A percentile compares a stretch with the other conserved stretches of the same genome.
Evolutionary conservation across 306 rosid genomes (phyloP).

Genomic region (Glycine tomentella): DNA sequence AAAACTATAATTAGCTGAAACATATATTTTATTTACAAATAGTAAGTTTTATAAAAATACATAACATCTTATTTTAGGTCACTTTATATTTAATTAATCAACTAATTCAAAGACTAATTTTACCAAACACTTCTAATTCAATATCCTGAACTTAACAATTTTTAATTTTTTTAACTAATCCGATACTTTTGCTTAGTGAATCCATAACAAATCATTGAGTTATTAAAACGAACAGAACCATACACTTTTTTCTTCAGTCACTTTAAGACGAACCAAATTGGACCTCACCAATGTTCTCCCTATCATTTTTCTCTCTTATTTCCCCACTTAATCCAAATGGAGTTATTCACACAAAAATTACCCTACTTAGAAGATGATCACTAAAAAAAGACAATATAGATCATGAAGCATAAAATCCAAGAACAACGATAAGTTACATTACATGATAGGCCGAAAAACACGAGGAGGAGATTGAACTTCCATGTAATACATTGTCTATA

Average conservation of each 20-base stretch:
- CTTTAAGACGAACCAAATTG: background rate
- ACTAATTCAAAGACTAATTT: background rate
- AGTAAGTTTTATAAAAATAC: background rate
- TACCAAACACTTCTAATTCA: background rate
- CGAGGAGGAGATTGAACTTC: background rate
- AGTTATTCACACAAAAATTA: background rate
- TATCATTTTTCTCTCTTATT: background rate
- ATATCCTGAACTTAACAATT: background rate
- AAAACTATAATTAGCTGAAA: too few species aligned
- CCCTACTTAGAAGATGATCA: background rate
- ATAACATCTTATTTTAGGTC: background rate
- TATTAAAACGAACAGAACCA: too few species aligned
- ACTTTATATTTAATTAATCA: background rate
- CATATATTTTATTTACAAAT: too few species aligned
- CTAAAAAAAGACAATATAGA: background rate
- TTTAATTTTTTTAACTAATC: background rate
- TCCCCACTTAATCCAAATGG: background rate
- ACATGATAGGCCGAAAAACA: background rate
- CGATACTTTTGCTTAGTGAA: background rate
- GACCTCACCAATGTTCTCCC: too few species aligned
- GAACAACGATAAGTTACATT: background rate
- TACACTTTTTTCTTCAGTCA: background rate
- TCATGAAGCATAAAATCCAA: background rate
- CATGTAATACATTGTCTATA: constrained; percentile 6
- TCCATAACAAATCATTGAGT: too few species aligned